These are phyloP conservation scores for Pichia nakasei DNA, from an alignment of 805 yeast species.

Conservation along the genomic window DNA sequence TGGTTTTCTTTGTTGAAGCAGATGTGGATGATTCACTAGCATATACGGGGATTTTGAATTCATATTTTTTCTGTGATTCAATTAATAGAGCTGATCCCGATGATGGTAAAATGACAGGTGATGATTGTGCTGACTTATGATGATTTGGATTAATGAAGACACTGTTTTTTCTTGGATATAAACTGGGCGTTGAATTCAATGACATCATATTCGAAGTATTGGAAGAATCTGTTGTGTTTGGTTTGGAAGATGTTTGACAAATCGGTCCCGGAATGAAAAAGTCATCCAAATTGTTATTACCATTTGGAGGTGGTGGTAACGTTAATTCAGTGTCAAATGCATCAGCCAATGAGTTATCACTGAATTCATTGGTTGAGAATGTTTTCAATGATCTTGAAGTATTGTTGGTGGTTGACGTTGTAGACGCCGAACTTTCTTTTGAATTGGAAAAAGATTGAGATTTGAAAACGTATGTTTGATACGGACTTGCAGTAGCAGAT, in stretches of 20 bases:
- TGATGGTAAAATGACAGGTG: conserved; percentile 26
- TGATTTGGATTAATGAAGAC: conserved; percentile 27
- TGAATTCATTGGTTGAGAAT: neutral
- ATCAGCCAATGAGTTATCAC: conserved; percentile 8
- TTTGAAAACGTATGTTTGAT: conserved; percentile 5
- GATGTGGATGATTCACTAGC: neutral
- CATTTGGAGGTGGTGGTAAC: conserved; percentile 18
- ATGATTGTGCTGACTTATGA: conserved; percentile 24
- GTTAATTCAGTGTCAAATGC: conserved; percentile 15
- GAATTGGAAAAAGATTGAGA: neutral
- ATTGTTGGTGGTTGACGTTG: neutral
- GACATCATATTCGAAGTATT: no score
- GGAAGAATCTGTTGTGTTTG: no score
- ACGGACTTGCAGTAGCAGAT: neutral
- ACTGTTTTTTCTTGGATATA: conserved; percentile 17
- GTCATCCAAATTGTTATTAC: neutral
- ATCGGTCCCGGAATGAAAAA: neutral
- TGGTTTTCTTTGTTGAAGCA: no score
- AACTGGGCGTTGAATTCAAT: neutral
- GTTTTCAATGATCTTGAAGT: neutral
- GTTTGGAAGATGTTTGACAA: neutral
- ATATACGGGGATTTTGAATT: neutral
- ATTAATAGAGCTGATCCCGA: neutral
- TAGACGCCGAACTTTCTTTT: neutral
- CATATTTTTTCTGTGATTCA: neutral